Evolutionary conservation across 2,329 filamentous ascomycete species (phyloP).

Genomic region (Apiospora sp.): DNA sequence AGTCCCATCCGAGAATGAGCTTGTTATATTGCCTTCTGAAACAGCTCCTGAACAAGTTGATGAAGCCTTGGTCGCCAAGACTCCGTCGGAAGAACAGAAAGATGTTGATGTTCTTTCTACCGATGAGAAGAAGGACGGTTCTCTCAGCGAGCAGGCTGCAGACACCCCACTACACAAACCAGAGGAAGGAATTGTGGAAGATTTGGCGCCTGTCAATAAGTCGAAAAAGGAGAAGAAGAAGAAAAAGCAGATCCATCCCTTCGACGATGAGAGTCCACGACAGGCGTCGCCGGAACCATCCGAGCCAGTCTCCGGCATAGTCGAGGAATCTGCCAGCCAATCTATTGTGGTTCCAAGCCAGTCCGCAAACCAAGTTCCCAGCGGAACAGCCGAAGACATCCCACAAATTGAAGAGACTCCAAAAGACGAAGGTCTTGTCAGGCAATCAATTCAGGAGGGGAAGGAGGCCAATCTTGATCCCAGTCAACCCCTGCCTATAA

Average conservation of each 20-base stretch:
- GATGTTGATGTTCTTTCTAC: neutral
- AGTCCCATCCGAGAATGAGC: neutral
- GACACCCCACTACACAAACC: neutral
- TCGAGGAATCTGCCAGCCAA: neutral
- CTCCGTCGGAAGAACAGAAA: neutral
- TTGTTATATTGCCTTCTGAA: neutral
- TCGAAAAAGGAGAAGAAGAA: slow-evolving; percentile 43
- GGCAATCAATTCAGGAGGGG: neutral
- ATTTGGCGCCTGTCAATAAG: slow-evolving; percentile 23
- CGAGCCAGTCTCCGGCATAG: neutral
- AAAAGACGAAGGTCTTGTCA: neutral
- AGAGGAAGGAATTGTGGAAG: neutral
- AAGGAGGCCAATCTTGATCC: neutral
- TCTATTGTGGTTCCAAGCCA: neutral
- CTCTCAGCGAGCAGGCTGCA: neutral
- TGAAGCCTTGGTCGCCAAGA: neutral
- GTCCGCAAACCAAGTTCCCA: neutral
- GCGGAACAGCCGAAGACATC: neutral
- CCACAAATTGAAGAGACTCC: neutral
- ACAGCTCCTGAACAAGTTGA: neutral
- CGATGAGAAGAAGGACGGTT: neutral
- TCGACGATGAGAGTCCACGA: neutral
- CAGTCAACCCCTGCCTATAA: neutral
- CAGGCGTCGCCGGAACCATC: neutral
- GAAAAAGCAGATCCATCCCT: slow-evolving; percentile 30